Percentiles rank a stretch among this genome's conserved stretches.
These are phyloP conservation scores for Paramecium primaurelia DNA, from an alignment of 73 alveolate genomes.

Conservation along the genomic window DNA sequence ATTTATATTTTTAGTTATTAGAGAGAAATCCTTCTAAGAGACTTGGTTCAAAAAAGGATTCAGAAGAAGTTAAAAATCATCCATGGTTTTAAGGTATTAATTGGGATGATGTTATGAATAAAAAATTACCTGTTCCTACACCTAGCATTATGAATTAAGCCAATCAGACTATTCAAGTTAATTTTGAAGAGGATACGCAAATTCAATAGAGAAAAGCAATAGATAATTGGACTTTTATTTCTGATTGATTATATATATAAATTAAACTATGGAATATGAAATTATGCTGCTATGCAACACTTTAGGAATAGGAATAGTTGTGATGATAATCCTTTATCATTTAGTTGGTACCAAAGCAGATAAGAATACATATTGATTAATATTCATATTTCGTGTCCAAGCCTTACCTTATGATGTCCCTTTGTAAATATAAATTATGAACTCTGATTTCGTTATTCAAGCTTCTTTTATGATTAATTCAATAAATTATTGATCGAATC, in stretches of 20 bases:
- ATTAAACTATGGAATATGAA: slow-evolving; percentile 38
- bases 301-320: slow-evolving; percentile 32
- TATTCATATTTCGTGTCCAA: slow-evolving; percentile 28
- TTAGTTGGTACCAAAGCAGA: slow-evolving; percentile 45
- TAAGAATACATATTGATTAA: slow-evolving; percentile 3
- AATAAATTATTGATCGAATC: slow-evolving; percentile 25
- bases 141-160: slow-evolving; percentile 5
- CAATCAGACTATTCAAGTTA: background rate
- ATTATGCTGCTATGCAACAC: slow-evolving; percentile 44
- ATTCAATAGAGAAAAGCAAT: background rate
- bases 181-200: background rate
- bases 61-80: slow-evolving; percentile 71
- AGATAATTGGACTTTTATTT: slow-evolving; percentile 48
- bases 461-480: background rate
- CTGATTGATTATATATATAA: background rate
- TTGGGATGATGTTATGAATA: slow-evolving; percentile 58
- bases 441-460: background rate
- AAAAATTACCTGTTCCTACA: slow-evolving; percentile 32
- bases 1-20: slow-evolving; percentile 28
- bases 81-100: slow-evolving; percentile 67
- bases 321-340: slow-evolving; percentile 22
- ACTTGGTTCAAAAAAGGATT: slow-evolving; percentile 71
- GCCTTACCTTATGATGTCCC: slow-evolving; percentile 12
- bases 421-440: slow-evolving; percentile 27
- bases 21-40: slow-evolving; percentile 70